phyloP scores from a whole-genome alignment of 768 basidiomycete genomes.

The Boletus edulis region DNA sequence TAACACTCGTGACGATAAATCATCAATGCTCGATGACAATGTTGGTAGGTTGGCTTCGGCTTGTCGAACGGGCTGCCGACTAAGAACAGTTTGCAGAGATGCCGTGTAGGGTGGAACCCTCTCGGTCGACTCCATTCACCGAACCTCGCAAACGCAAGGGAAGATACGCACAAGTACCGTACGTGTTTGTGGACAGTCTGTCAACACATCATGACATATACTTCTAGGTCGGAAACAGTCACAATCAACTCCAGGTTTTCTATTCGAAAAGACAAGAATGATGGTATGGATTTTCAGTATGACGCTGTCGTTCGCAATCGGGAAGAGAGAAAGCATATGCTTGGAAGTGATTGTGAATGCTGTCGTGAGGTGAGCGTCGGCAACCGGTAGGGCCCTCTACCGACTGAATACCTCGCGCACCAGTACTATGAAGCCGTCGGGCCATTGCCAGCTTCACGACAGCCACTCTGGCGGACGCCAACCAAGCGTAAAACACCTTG shows the following conservation, averaged over 20 bases:
- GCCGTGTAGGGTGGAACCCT: slow-evolving; percentile 9
- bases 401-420: background rate
- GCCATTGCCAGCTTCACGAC: slow-evolving; percentile 64
- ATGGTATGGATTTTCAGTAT: slow-evolving; percentile 64
- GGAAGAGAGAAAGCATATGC: slow-evolving; percentile 60
- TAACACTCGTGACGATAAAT: background rate
- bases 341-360: slow-evolving; percentile 78
- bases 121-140: slow-evolving; percentile 7
- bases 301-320: slow-evolving; percentile 74
- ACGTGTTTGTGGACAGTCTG: slow-evolving; percentile 12
- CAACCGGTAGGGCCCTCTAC: no score
- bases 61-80: background rate
- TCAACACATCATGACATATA: background rate
- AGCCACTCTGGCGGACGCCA: slow-evolving; percentile 76
- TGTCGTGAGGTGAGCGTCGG: slow-evolving; percentile 61
- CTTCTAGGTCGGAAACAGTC: slow-evolving; percentile 27
- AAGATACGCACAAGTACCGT: slow-evolving; percentile 50
- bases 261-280: slow-evolving; percentile 65
- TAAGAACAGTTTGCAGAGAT: slow-evolving; percentile 9
- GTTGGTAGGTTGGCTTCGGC: slow-evolving; percentile 12
- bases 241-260: slow-evolving; percentile 65
- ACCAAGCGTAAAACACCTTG: slow-evolving; percentile 29
- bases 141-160: slow-evolving; percentile 51
- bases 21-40: background rate
- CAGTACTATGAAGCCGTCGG: slow-evolving; percentile 83